These are phyloP conservation scores for Stentor roeselii DNA, from an alignment of 73 alveolate species.

Conservation along the genomic window DNA sequence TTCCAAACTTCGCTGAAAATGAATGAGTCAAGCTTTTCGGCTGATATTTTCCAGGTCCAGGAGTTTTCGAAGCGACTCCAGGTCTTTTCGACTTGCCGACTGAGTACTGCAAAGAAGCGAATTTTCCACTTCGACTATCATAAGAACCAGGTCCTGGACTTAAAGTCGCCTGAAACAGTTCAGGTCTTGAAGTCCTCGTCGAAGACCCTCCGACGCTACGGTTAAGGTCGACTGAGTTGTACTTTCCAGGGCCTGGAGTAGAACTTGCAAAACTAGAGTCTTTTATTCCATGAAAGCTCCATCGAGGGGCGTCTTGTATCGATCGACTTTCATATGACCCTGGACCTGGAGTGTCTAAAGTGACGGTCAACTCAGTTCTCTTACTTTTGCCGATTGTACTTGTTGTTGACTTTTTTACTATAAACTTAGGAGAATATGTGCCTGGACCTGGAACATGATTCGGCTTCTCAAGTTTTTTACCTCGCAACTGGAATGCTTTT, in stretches of 20 bases:
- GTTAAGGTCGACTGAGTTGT: neutral
- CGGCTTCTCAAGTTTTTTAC: neutral
- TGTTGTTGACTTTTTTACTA: neutral
- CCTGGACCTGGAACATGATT: conserved; percentile 8
- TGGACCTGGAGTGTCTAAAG: conserved; percentile 15
- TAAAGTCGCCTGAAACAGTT: neutral
- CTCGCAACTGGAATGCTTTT: neutral
- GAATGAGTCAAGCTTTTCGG: neutral
- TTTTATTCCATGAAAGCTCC: neutral
- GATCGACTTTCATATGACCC: neutral
- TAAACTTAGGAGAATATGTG: conserved; percentile 2
- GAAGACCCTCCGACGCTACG: neutral
- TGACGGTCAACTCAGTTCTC: neutral
- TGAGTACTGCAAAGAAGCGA: neutral
- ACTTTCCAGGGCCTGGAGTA: neutral
- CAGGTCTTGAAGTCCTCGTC: neutral
- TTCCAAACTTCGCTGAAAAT: neutral
- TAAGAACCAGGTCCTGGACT: conserved; percentile 16
- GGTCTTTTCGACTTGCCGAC: neutral
- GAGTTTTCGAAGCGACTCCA: neutral
- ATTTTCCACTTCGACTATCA: neutral
- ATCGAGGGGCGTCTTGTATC: neutral
- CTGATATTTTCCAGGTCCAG: neutral
- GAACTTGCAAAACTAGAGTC: neutral
- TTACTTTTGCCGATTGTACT: neutral